phyloP scores from a whole-genome alignment of 805 yeast genomes.

The Brettanomyces anomalus region DNA sequence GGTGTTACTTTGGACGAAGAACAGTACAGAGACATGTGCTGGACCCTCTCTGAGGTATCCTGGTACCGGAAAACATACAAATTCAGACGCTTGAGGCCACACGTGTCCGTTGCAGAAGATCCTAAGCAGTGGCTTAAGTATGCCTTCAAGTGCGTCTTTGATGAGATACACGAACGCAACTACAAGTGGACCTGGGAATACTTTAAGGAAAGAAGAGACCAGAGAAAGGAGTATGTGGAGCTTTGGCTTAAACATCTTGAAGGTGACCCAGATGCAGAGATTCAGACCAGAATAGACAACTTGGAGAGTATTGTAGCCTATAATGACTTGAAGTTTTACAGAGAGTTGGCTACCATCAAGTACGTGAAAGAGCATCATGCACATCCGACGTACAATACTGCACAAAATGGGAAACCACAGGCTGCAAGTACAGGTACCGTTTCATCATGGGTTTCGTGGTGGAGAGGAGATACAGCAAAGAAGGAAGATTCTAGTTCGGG shows the following conservation, averaged over 20 bases:
- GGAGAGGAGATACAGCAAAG: slow-evolving; percentile 27
- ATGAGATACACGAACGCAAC: slow-evolving; percentile 75
- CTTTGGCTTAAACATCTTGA: slow-evolving; percentile 51
- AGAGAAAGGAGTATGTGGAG: slow-evolving; percentile 55
- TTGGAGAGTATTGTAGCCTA: slow-evolving; percentile 55
- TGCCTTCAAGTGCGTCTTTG: slow-evolving; percentile 64
- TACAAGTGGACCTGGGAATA: slow-evolving; percentile 86
- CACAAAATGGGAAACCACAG: slow-evolving; percentile 7
- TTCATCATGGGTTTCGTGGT: slow-evolving; percentile 71
- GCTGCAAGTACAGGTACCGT: slow-evolving; percentile 7
- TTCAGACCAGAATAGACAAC: slow-evolving; percentile 32
- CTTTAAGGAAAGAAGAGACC: slow-evolving; percentile 61
- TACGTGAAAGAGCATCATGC: slow-evolving; percentile 41
- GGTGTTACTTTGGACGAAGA: slow-evolving; percentile 77
- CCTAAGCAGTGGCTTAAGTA: slow-evolving; percentile 79
- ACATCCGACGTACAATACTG: slow-evolving; percentile 6
- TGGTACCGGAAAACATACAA: slow-evolving; percentile 70
- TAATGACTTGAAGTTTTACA: slow-evolving; percentile 78
- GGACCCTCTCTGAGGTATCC: slow-evolving; percentile 75
- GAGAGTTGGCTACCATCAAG: slow-evolving; percentile 69
- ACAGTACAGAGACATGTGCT: slow-evolving; percentile 75
- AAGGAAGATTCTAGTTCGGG: slow-evolving; percentile 4
- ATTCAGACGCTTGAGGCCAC: slow-evolving; percentile 66
- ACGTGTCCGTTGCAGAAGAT: slow-evolving; percentile 39
- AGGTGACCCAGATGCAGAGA: slow-evolving; percentile 27